These are phyloP conservation scores for Linum usitatissimum DNA, from an alignment of 345 rosid genomes.

Conservation along the genomic window DNA sequence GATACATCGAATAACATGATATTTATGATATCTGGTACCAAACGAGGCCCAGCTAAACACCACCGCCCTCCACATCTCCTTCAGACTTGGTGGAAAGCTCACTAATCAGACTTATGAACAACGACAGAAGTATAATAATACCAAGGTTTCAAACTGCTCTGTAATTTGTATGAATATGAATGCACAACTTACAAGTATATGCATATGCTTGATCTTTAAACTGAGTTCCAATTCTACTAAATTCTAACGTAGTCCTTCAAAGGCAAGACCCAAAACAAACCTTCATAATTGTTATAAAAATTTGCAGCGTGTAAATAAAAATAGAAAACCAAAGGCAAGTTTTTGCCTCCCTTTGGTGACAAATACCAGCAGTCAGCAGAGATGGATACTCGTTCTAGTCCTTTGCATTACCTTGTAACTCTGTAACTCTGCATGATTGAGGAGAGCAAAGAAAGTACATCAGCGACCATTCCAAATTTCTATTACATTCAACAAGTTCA, in stretches of 20 bases:
- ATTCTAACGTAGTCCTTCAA: background rate
- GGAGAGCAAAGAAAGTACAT: background rate
- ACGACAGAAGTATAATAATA: background rate
- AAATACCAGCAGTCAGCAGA: background rate
- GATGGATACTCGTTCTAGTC: background rate
- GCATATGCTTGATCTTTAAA: background rate
- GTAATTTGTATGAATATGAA: background rate
- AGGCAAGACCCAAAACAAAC: background rate
- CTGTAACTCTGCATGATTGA: slow-evolving; percentile 40
- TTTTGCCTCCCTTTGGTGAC: background rate
- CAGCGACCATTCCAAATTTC: background rate
- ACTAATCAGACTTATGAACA: too few relatives aligned
- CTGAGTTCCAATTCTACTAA: background rate
- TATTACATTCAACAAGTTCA: background rate
- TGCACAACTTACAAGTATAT: background rate
- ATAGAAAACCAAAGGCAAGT: background rate
- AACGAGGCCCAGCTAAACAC: too few relatives aligned
- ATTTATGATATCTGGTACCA: too few relatives aligned
- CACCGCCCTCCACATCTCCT: too few relatives aligned
- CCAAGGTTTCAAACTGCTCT: slow-evolving; percentile 43
- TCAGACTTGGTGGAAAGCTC: too few relatives aligned
- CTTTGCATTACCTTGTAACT: slow-evolving; percentile 34
- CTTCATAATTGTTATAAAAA: too few relatives aligned
- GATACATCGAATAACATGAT: too few relatives aligned
- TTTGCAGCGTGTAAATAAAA: background rate